phyloP scores from a whole-genome alignment of 1,284 basidiomycete genomes.

The Microbotryum saponariae region DNA sequence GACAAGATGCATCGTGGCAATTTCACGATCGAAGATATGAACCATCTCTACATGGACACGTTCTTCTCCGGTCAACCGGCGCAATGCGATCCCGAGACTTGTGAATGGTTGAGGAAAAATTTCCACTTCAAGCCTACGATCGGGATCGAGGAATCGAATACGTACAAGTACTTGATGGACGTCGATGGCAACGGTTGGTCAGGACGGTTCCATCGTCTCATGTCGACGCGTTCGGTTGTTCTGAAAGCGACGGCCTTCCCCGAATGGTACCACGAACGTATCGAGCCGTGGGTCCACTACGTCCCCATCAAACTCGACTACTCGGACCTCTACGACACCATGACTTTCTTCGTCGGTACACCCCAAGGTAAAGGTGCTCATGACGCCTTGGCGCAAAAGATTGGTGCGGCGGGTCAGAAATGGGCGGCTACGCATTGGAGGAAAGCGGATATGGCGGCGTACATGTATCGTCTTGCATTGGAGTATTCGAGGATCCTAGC shows the following conservation, averaged over 20 bases:
- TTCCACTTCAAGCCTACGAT: constrained; percentile 34
- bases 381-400: constrained; percentile 52
- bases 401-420: constrained; percentile 51
- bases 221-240: constrained; percentile 45
- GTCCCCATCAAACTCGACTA: constrained; percentile 46
- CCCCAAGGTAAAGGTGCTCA: constrained; percentile 47
- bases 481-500: constrained; percentile 27
- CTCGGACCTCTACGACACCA: constrained; percentile 46
- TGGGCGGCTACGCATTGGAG: constrained; percentile 60
- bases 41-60: constrained; percentile 37
- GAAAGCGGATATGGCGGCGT: constrained; percentile 52
- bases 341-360: constrained; percentile 45
- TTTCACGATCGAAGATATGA: constrained; percentile 27
- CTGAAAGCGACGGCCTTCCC: constrained; percentile 42
- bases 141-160: constrained; percentile 34
- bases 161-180: constrained; percentile 46
- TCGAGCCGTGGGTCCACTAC: constrained; percentile 44
- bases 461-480: constrained; percentile 36
- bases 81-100: constrained; percentile 37
- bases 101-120: constrained; percentile 30
- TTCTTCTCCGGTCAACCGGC: constrained; percentile 34
- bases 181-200: constrained; percentile 47
- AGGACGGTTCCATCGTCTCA: constrained; percentile 40
- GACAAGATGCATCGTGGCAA: constrained; percentile 24
- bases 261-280: constrained; percentile 45